A percentile compares a stretch with the other conserved stretches of the same genome.
Evolutionary conservation across 345 rosid species (phyloP).

Genomic region (Eucalyptus sp.): DNA sequence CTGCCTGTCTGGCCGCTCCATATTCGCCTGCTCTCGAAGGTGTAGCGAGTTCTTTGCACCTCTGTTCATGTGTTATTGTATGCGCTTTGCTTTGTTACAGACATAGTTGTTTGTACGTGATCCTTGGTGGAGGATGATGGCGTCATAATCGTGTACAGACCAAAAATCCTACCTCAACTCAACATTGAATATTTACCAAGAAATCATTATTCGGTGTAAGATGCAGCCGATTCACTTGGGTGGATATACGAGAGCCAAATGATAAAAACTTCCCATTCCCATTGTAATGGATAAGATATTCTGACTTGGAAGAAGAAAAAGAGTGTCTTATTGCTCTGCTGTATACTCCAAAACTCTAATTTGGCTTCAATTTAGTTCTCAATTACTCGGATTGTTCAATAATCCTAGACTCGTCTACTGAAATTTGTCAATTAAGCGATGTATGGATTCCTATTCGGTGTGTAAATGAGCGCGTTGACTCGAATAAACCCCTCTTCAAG

Average conservation of each 20-base stretch:
- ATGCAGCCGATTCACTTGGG: neutral
- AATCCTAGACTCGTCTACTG: neutral
- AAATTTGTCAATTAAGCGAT: neutral
- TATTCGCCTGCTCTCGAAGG: neutral
- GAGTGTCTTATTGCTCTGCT: neutral
- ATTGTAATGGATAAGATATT: neutral
- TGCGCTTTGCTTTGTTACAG: neutral
- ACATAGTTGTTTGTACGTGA: neutral
- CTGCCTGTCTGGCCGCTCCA: neutral
- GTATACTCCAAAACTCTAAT: neutral
- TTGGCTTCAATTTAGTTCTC: neutral
- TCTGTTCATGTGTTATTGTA: neutral
- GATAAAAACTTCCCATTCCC: neutral
- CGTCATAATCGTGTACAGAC: neutral
- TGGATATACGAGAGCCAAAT: neutral
- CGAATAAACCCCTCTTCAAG: neutral
- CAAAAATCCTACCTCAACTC: neutral
- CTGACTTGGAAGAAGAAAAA: neutral
- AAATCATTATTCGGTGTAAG: neutral
- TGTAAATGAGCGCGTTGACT: neutral
- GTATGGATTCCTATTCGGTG: neutral
- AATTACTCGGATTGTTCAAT: neutral
- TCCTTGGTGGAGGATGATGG: neutral
- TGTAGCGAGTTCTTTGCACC: neutral
- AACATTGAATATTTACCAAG: neutral